Percentiles rank a stretch among this genome's conserved stretches.
Evolutionary conservation across 129 eudicot genomes (phyloP).

Genomic region (Centrapalus pauciflorus): DNA sequence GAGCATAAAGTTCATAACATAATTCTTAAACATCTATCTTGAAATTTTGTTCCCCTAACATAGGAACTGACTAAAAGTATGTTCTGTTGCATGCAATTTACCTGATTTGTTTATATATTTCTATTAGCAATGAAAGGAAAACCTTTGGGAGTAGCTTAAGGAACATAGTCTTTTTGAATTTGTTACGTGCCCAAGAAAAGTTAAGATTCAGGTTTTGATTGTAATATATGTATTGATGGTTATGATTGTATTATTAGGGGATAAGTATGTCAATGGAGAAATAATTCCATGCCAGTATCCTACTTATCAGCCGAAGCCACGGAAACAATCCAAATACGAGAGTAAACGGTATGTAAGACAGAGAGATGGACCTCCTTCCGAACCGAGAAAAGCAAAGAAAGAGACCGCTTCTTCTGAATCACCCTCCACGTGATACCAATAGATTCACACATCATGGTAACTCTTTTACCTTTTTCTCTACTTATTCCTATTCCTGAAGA

Average conservation of each 20-base stretch:
- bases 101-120: too few relatives aligned
- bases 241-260: constrained; percentile 45
- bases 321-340: constrained; percentile 54
- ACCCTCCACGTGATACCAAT: constrained; percentile 20
- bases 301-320: constrained; percentile 89
- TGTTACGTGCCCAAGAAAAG: background rate
- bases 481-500: background rate
- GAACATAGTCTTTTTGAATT: background rate
- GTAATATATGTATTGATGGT: background rate
- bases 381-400: constrained; percentile 53
- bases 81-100: too few relatives aligned
- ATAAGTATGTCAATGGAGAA: constrained; percentile 89
- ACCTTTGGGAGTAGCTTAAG: background rate
- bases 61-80: too few relatives aligned
- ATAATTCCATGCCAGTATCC: constrained; percentile 96
- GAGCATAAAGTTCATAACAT: too few relatives aligned
- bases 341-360: constrained; percentile 85
- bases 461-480: background rate
- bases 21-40: too few relatives aligned
- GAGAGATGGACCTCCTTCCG: constrained; percentile 91
- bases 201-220: background rate
- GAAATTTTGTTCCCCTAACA: too few relatives aligned
- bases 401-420: constrained; percentile 54
- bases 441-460: too few relatives aligned
- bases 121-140: background rate